phyloP scores from a whole-genome alignment of 2,329 filamentous ascomycete genomes.

The Curvularia sp. region DNA sequence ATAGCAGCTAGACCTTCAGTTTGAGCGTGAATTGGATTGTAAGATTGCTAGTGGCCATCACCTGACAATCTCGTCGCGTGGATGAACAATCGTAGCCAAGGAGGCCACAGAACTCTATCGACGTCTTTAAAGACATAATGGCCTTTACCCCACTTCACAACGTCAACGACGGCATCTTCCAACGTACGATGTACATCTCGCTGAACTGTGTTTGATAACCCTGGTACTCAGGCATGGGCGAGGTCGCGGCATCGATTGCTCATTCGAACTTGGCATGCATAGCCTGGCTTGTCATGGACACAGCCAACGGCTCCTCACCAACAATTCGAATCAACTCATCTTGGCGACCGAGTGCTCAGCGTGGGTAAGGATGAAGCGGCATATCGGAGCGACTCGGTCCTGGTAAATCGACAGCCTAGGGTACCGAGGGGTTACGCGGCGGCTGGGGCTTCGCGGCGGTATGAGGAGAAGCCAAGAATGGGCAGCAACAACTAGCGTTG shows the following conservation, averaged over 20 bases:
- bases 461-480: not conserved
- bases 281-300: constrained; percentile 11
- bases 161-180: not conserved
- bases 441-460: not conserved
- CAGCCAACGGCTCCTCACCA: constrained; percentile 7
- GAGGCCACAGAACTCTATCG: not conserved
- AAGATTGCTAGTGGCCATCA: not conserved
- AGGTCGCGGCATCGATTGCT: constrained; percentile 5
- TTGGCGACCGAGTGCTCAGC: not conserved
- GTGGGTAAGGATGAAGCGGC: not conserved
- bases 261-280: constrained; percentile 8
- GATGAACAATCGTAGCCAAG: not conserved
- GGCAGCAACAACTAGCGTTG: not conserved
- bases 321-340: not conserved
- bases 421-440: constrained; percentile 7
- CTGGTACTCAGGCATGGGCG: constrained; percentile 11
- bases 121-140: not conserved
- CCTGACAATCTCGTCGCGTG: not conserved
- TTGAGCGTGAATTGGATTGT: not conserved
- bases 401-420: not conserved
- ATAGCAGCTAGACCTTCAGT: not conserved
- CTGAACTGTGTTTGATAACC: not conserved
- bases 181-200: not conserved
- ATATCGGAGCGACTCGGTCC: not conserved
- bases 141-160: not conserved